Evolutionary conservation across 164 flowering plant genomes (phyloP), one percentile per base, ranked within the genome.

Genomic region (Saururus chinensis): DNA sequence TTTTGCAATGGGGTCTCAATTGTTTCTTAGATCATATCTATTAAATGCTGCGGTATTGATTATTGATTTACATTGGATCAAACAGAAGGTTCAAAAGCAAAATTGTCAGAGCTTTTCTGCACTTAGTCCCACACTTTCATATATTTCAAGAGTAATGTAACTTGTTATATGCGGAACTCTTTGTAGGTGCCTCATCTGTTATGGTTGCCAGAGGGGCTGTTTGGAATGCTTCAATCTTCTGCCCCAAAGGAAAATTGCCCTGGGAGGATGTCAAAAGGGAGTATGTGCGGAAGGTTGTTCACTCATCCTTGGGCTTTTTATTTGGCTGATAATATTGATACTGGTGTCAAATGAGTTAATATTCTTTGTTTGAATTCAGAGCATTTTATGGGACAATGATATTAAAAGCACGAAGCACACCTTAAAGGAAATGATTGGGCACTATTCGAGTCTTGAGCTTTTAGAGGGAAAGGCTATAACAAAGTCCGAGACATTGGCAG

Each of bases 121-220:
- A 40, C 60, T 58, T 23, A 30, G 37, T 6, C 41, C 26, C 14
- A 37, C 22, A 26, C 17, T 16, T 58, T 58, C 11, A 14, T 58
- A 37, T 9, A n/a, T 12, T 9, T 4, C 1, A 20, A 53, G 10
- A 22, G 19, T 3, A 9, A 9, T 19, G 6, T 53, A 19, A 23
- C 22, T 20, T 20, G 3, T 7, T 53, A 0, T 53, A 20, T 53
- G 20, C 12, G 9, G 12, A 53, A 53, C 19, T 19, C 22, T 19
- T 37, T 58, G 16, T 51, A 92, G 98, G 98, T 68, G 92, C 92
- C 51, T 69, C 92, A 23, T 87, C 98, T 20, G 83, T 86, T 64
- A 92, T 92, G 98, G 96, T 81, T 67, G 98, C 93, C 61, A 83
- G 98, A 80, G 96, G 96, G 57, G 93, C 93, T 61, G 73, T 89